Conservation (phyloP, 148 eudicot genomes). For the Silene latifolia region DNA sequence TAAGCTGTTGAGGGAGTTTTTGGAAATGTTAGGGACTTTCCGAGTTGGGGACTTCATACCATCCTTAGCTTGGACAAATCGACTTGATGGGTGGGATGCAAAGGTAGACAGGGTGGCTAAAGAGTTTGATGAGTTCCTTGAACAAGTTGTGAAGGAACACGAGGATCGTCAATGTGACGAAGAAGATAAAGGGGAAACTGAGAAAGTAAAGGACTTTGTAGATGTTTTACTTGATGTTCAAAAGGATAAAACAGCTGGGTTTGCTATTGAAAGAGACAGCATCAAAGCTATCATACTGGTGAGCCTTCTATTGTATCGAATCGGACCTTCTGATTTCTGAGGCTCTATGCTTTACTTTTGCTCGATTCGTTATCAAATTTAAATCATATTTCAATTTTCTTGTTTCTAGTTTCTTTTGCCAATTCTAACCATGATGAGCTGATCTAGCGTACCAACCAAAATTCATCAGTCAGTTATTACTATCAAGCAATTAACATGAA, state of each 20-base stretch:
- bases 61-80: constrained; percentile 47
- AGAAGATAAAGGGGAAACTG: neutral
- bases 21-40: constrained; percentile 31
- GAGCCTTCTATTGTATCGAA: neutral
- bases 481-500: neutral
- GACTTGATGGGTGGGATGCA: constrained; percentile 42
- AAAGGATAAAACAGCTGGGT: constrained; percentile 28
- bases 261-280: constrained; percentile 30
- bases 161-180: neutral
- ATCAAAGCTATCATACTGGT: constrained; percentile 51
- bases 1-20: constrained; percentile 29
- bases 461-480: neutral
- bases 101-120: constrained; percentile 39
- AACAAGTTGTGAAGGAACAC: constrained; percentile 39
- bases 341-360: too few species aligned
- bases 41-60: constrained; percentile 39
- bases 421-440: too few species aligned
- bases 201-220: constrained; percentile 39
- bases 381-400: too few species aligned
- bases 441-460: too few species aligned
- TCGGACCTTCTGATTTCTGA: too few species aligned
- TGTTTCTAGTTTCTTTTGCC: too few species aligned
- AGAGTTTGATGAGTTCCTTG: constrained; percentile 45
- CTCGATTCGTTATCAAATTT: too few species aligned
- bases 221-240: constrained; percentile 52